Conservation (phyloP, 2,329 filamentous ascomycete genomes). For the Paecilomyces sp. region DNA sequence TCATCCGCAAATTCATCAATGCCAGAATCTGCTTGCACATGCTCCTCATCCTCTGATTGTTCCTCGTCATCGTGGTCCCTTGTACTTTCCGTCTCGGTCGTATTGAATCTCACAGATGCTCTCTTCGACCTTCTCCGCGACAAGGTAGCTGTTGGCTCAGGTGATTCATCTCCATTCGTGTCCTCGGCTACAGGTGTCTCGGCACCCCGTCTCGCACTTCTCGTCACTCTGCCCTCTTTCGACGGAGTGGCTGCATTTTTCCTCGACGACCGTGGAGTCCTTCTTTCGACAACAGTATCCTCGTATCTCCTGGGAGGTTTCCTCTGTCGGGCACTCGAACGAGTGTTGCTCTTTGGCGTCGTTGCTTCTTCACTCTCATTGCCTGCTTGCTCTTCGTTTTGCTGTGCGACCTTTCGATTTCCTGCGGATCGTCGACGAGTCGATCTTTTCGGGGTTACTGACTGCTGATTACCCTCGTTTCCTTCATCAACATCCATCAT, state of each 20-base stretch:
- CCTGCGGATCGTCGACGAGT: constrained; percentile 17
- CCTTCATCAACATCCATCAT: constrained; percentile 7
- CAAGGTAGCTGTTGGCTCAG: constrained; percentile 10
- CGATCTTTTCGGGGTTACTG: constrained; percentile 11
- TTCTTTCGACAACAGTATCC: constrained; percentile 11
- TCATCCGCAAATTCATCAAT: constrained; percentile 21
- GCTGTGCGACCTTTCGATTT: constrained; percentile 1
- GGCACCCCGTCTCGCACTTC: constrained; percentile 15
- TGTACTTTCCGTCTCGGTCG: constrained; percentile 4
- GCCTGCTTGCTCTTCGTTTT: constrained; percentile 5
- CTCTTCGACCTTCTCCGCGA: constrained; percentile 23
- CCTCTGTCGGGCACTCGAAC: constrained; percentile 27
- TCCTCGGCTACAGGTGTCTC: constrained; percentile 11
- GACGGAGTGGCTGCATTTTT: constrained; percentile 15
- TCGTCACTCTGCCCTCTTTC: constrained; percentile 12
- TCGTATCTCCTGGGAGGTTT: constrained; percentile 26
- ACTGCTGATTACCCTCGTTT: constrained; percentile 7
- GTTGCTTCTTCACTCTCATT: constrained; percentile 9
- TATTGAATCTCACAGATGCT: constrained; percentile 14
- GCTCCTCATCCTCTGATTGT: neutral
- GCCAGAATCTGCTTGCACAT: constrained; percentile 3
- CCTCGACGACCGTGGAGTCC: constrained; percentile 13
- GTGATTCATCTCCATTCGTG: constrained; percentile 14
- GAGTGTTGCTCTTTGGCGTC: constrained; percentile 16
- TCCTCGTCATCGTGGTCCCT: neutral